These are phyloP conservation scores for Rhodofomes roseus DNA, from an alignment of 1,284 basidiomycete genomes.

Conservation along the genomic window DNA sequence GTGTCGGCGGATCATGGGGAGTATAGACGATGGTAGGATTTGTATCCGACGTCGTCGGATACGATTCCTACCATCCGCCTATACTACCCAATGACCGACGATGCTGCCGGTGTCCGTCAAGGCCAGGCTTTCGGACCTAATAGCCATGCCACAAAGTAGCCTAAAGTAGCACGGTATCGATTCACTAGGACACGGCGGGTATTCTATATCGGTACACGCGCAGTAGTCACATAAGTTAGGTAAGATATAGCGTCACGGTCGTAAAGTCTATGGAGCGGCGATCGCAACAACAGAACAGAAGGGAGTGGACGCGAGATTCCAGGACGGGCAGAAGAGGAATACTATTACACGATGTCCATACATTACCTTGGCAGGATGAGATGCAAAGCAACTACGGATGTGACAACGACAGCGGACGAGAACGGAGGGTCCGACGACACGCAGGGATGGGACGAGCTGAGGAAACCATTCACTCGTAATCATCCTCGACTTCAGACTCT, in stretches of 20 bases:
- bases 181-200: neutral
- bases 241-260: neutral
- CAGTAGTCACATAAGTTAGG: neutral
- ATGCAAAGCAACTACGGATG: neutral
- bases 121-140: too few species aligned
- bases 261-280: neutral
- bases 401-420: neutral
- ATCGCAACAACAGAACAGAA: neutral
- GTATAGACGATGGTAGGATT: too few species aligned
- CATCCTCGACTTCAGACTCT: conserved; percentile 20
- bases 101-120: too few species aligned
- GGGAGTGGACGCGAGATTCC: neutral
- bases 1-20: too few species aligned
- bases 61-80: too few species aligned
- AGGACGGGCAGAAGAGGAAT: neutral
- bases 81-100: too few species aligned
- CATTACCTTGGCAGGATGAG: neutral
- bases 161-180: neutral
- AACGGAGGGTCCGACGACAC: neutral
- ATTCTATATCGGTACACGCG: neutral
- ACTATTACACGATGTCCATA: neutral
- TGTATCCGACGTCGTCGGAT: too few species aligned
- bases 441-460: neutral
- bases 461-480: conserved; percentile 3
- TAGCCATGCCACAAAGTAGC: neutral